Evolutionary conservation across 768 basidiomycete genomes (phyloP).

Genomic region (Russula abietina): DNA sequence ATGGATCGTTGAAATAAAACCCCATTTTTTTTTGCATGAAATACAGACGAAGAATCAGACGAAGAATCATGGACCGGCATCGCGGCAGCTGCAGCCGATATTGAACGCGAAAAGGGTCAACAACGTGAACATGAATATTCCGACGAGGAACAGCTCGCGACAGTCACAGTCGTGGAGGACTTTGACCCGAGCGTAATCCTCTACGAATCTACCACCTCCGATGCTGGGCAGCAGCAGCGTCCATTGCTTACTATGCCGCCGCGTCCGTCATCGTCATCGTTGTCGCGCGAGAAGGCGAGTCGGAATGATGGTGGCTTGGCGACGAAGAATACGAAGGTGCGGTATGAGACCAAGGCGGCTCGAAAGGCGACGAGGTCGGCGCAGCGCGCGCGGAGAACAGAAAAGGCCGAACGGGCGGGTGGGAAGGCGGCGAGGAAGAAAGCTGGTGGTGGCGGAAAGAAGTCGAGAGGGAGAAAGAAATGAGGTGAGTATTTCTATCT

Average conservation of each 20-base stretch:
- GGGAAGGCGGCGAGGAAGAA: conserved; percentile 49
- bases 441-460: conserved; percentile 25
- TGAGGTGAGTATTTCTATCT: neutral
- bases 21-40: too few relatives aligned
- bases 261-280: conserved; percentile 29
- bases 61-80: conserved; percentile 44
- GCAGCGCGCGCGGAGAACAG: conserved; percentile 55
- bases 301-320: conserved; percentile 7
- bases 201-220: conserved; percentile 27
- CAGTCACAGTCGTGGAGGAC: conserved; percentile 88
- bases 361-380: conserved; percentile 56
- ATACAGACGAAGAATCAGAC: conserved; percentile 32
- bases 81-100: conserved; percentile 28
- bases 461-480: neutral
- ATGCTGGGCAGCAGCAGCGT: neutral
- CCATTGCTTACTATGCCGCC: conserved; percentile 11
- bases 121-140: conserved; percentile 45
- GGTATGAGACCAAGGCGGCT: conserved; percentile 67
- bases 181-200: conserved; percentile 68
- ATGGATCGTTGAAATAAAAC: neutral
- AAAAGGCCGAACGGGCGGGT: conserved; percentile 69
- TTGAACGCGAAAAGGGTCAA: too few relatives aligned
- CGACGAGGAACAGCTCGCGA: conserved; percentile 78
- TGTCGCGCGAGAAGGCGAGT: conserved; percentile 1
- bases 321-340: conserved; percentile 34